These are phyloP conservation scores for Alnus rubra DNA, from an alignment of 306 rosid species.

Conservation along the genomic window DNA sequence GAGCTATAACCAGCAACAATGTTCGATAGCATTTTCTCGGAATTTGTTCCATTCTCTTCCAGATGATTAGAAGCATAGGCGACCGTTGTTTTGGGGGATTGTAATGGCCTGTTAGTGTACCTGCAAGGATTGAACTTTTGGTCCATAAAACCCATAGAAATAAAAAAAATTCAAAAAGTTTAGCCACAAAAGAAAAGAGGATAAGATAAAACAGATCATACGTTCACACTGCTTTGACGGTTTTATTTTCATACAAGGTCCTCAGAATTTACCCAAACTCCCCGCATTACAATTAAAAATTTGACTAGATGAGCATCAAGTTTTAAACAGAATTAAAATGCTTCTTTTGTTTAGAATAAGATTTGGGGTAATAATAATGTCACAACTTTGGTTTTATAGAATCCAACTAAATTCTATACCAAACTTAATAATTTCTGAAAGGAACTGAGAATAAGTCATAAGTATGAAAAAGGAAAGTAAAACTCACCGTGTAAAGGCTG, in stretches of 20 bases:
- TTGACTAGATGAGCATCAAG: background rate
- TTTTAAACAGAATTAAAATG: background rate
- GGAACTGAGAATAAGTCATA: slow-evolving; percentile 1
- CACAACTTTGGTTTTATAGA: background rate
- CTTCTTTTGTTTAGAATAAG: background rate
- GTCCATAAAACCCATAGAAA: slow-evolving; percentile 20
- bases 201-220: slow-evolving; percentile 7
- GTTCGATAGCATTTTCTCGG: slow-evolving; percentile 43
- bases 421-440: slow-evolving; percentile 8
- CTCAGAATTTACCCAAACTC: background rate
- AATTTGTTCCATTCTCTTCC: slow-evolving; percentile 46
- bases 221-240: background rate
- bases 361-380: slow-evolving; percentile 2
- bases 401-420: slow-evolving; percentile 4
- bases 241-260: background rate
- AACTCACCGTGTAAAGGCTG: slow-evolving; percentile 83
- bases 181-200: background rate
- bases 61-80: slow-evolving; percentile 40
- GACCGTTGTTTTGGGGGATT: slow-evolving; percentile 38
- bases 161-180: background rate
- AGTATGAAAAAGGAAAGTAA: slow-evolving; percentile 13
- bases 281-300: background rate
- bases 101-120: slow-evolving; percentile 65
- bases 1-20: slow-evolving; percentile 40
- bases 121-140: slow-evolving; percentile 47